Percentiles rank a stretch among this genome's conserved stretches.
phyloP scores from a whole-genome alignment of 495 filamentous ascomycete genomes.

The Immersiella caudata region DNA sequence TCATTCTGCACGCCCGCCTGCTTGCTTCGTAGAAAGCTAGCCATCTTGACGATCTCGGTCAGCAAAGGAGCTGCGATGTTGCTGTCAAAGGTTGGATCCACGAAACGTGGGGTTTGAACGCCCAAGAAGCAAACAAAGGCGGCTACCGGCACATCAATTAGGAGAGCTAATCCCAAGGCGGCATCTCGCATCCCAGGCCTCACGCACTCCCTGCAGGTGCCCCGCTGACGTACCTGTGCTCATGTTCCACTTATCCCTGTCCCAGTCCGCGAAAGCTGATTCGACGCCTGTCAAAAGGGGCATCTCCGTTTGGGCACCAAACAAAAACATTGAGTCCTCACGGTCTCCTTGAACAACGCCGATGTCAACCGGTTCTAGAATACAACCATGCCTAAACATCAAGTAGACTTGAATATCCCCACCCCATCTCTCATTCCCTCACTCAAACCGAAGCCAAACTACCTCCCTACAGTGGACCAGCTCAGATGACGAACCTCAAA shows the following conservation, averaged over 20 bases:
- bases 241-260: neutral
- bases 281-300: neutral
- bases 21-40: constrained; percentile 85
- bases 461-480: too few relatives aligned
- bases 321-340: neutral
- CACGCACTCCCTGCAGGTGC: neutral
- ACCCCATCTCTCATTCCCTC: too few relatives aligned
- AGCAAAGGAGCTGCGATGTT: constrained; percentile 5
- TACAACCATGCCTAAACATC: too few relatives aligned
- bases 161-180: neutral
- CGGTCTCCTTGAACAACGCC: neutral
- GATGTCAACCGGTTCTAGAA: too few relatives aligned
- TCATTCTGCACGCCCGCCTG: constrained; percentile 91
- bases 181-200: neutral
- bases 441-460: too few relatives aligned
- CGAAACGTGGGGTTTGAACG: neutral
- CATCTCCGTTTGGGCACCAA: neutral
- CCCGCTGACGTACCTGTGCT: neutral
- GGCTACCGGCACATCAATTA: neutral
- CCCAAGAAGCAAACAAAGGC: neutral
- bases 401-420: too few relatives aligned
- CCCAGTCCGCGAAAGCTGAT: neutral
- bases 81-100: neutral
- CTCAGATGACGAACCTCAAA: too few relatives aligned
- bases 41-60: constrained; percentile 55